Conservation (phyloP, 306 rosid genomes). For the Coriaria nepalensis region DNA sequence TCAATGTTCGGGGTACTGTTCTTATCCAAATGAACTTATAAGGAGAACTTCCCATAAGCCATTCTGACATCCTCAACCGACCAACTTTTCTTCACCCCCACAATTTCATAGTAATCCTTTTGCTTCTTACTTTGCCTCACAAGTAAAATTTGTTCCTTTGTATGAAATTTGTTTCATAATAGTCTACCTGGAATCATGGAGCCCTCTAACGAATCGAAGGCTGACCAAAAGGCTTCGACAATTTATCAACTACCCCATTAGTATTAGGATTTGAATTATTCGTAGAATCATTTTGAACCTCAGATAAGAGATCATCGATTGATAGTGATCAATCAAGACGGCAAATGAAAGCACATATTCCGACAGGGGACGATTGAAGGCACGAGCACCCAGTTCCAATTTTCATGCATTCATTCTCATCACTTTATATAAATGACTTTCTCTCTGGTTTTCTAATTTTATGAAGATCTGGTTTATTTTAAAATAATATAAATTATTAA, state of each 20-base stretch:
- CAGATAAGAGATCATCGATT: constrained; percentile 50
- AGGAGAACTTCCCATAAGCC: constrained; percentile 71
- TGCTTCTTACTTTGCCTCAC: constrained; percentile 64
- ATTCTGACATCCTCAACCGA: constrained; percentile 69
- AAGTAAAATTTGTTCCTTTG: constrained; percentile 56
- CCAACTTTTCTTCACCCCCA: constrained; percentile 78
- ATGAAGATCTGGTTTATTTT: too few relatives aligned
- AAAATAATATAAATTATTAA: too few relatives aligned
- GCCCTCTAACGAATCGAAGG: constrained; percentile 57
- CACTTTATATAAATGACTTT: too few relatives aligned
- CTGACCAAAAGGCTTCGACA: constrained; percentile 27
- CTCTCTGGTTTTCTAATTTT: too few relatives aligned
- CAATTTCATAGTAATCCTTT: constrained; percentile 73
- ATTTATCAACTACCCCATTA: constrained; percentile 14
- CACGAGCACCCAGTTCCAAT: constrained; percentile 59
- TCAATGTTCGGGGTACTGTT: constrained; percentile 81
- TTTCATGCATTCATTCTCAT: constrained; percentile 61
- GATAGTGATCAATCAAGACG: constrained; percentile 69
- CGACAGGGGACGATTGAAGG: constrained; percentile 51
- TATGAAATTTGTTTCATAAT: constrained; percentile 20
- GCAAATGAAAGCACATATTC: too few relatives aligned
- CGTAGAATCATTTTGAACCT: constrained; percentile 21
- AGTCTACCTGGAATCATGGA: constrained; percentile 24
- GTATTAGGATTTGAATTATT: constrained; percentile 19
- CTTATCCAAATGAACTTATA: constrained; percentile 94